A percentile compares a stretch with the other conserved stretches of the same genome.
Conservation (phyloP, 1,139 yeast species). For the Arxiozyma heterogenica region DNA sequence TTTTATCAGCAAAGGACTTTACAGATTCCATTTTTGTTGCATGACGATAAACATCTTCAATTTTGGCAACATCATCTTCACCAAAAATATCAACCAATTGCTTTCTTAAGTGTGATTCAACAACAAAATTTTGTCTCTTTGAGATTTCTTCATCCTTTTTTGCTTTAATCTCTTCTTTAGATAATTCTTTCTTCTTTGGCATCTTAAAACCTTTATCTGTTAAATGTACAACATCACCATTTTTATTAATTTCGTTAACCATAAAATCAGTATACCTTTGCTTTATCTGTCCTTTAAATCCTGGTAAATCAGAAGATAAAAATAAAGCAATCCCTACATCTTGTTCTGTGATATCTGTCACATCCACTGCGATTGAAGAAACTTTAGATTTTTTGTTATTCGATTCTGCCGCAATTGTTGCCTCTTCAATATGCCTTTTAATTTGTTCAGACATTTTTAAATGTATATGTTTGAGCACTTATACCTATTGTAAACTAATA, state of each 20-base stretch:
- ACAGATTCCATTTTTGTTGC: conserved; percentile 55
- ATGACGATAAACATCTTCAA: conserved; percentile 49
- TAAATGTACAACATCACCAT: conserved; percentile 67
- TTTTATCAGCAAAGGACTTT: conserved; percentile 55
- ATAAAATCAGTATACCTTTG: conserved; percentile 91
- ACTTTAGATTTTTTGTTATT: conserved; percentile 10
- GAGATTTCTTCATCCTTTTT: conserved; percentile 33
- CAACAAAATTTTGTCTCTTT: conserved; percentile 38
- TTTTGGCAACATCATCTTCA: conserved; percentile 45
- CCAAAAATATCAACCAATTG: conserved; percentile 50
- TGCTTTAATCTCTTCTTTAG: conserved; percentile 36
- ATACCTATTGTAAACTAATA: not conserved
- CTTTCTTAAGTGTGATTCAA: conserved; percentile 39
- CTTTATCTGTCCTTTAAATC: conserved; percentile 73
- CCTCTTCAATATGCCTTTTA: conserved; percentile 11
- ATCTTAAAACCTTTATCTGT: conserved; percentile 56
- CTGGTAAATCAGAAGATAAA: conserved; percentile 45
- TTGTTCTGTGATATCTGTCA: conserved; percentile 36
- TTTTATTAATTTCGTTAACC: conserved; percentile 72
- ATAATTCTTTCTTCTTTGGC: conserved; percentile 45
- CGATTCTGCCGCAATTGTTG: not conserved
- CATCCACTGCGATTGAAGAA: conserved; percentile 1
- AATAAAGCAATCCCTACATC: conserved; percentile 83
- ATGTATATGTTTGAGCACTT: not conserved
- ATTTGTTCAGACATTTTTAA: conserved; percentile 7